phyloP scores from a whole-genome alignment of 1,139 yeast genomes.

The Protomyces inundatus region DNA sequence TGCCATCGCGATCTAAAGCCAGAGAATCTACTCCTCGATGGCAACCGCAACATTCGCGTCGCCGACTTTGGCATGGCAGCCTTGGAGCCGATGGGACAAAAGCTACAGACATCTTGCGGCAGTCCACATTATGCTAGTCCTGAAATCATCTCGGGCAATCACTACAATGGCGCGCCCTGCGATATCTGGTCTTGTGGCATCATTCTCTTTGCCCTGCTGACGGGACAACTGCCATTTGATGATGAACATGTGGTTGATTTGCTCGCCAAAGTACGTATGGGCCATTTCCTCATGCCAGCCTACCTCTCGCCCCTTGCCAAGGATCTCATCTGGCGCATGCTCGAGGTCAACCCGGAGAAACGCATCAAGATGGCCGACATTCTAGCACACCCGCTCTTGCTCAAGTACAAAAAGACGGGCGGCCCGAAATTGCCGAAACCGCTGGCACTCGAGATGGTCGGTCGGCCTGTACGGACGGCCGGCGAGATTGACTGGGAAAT shows the following conservation, averaged over 20 bases:
- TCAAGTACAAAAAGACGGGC: slow-evolving; percentile 49
- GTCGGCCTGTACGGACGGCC: slow-evolving; percentile 46
- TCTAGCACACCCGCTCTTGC: slow-evolving; percentile 69
- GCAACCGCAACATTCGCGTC: slow-evolving; percentile 80
- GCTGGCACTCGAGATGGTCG: slow-evolving; percentile 33
- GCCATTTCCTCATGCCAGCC: slow-evolving; percentile 76
- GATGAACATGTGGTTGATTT: slow-evolving; percentile 88
- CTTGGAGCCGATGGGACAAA: slow-evolving; percentile 72
- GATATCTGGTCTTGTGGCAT: slow-evolving; percentile 99
- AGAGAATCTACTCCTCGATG: slow-evolving; percentile 82
- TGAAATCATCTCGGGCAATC: slow-evolving; percentile 90
- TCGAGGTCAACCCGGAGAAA: slow-evolving; percentile 69
- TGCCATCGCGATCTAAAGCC: slow-evolving; percentile 91
- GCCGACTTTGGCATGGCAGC: slow-evolving; percentile 99
- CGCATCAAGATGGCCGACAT: slow-evolving; percentile 74
- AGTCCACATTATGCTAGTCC: slow-evolving; percentile 99
- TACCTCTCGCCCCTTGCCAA: slow-evolving; percentile 75
- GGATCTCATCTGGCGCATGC: slow-evolving; percentile 76
- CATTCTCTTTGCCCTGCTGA: slow-evolving; percentile 81
- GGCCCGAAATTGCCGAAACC: slow-evolving; percentile 29
- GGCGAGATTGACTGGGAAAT: slow-evolving; percentile 74
- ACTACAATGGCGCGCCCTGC: slow-evolving; percentile 92
- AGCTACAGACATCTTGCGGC: slow-evolving; percentile 93
- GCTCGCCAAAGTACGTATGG: slow-evolving; percentile 83
- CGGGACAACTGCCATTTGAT: slow-evolving; percentile 95